Evolutionary conservation across 2,329 filamentous ascomycete genomes (phyloP).

Genomic region (Fusarium fracticaudum): DNA sequence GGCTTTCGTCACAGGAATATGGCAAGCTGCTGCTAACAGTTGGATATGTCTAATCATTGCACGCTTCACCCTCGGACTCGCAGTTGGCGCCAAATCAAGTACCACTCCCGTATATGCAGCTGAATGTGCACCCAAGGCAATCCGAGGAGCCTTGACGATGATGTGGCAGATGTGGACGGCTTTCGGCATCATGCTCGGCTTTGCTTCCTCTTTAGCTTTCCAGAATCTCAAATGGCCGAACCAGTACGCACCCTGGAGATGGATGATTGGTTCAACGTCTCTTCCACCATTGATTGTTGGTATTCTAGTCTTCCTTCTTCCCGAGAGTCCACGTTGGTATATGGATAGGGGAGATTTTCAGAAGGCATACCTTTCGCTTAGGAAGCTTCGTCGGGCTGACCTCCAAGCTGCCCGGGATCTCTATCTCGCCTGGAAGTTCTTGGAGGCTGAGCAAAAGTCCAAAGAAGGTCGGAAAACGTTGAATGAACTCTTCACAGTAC

Average conservation of each 20-base stretch:
- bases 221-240: conserved; percentile 61
- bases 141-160: conserved; percentile 64
- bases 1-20: conserved; percentile 57
- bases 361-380: conserved; percentile 57
- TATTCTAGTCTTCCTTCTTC: neutral
- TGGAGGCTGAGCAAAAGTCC: conserved; percentile 43
- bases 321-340: neutral
- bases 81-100: conserved; percentile 70
- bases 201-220: conserved; percentile 59
- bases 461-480: conserved; percentile 38
- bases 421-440: conserved; percentile 56
- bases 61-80: conserved; percentile 73
- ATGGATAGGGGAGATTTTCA: conserved; percentile 42
- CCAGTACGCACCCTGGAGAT: neutral
- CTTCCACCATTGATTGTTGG: neutral
- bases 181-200: conserved; percentile 73
- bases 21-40: conserved; percentile 55
- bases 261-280: conserved; percentile 54
- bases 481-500: conserved; percentile 44
- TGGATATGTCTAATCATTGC: conserved; percentile 70
- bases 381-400: conserved; percentile 56
- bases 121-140: conserved; percentile 61
- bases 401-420: conserved; percentile 61
- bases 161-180: conserved; percentile 65
- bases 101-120: conserved; percentile 59